Evolutionary conservation across 139 green algal genomes (phyloP), one percentile per base, ranked within the genome.

Genomic region (Picochlorum sp.): DNA sequence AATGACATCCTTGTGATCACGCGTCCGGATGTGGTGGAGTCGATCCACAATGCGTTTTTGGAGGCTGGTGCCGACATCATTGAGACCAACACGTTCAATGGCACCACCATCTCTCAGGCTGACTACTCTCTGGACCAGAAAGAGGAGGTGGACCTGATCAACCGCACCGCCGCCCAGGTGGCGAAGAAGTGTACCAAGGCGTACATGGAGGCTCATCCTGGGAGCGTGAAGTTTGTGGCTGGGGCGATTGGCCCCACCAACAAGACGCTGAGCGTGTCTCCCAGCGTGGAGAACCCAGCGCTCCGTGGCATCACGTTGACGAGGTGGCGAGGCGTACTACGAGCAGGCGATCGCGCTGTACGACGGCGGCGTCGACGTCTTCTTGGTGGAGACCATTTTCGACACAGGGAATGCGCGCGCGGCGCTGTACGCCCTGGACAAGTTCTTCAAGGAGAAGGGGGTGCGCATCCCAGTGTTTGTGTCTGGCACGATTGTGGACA

Each of bases 1-100:
- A 98, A 98, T 69, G 92, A 98, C 68, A 18, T 98, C 30, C 79
- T 98, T 66, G 88, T 97, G 47, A 75, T 98, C 57, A 97, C 92
- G 14, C 76, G 86, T 14, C 92, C 92, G 1, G 91, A 98, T 57
- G 79, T 98, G 32, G 95, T 98, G 45, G 70, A 74, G 30, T 80
- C 88, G 20, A 98, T 98, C 79, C 92, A 98, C 83, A 88, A 52
- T 4, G 73, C 80, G 26, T 98, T 92, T 80, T 73, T 98, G 61
- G 86, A 89, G 49, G 86, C 58, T 13, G 92, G 92, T 4, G 89
- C 92, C 10, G 92, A 98, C 81, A 97, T 98, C 73, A 88, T 98
- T 41, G 92, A 98, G 81, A 98, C 92, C 62, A 98, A 98, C 84
- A 98, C 92, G 37, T 98, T 98, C 86, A 98, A 96, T 62, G 91